Percentiles rank a stretch among this genome's conserved stretches.
Evolutionary conservation across 345 rosid species (phyloP).

Genomic region (Carallia brachiata): DNA sequence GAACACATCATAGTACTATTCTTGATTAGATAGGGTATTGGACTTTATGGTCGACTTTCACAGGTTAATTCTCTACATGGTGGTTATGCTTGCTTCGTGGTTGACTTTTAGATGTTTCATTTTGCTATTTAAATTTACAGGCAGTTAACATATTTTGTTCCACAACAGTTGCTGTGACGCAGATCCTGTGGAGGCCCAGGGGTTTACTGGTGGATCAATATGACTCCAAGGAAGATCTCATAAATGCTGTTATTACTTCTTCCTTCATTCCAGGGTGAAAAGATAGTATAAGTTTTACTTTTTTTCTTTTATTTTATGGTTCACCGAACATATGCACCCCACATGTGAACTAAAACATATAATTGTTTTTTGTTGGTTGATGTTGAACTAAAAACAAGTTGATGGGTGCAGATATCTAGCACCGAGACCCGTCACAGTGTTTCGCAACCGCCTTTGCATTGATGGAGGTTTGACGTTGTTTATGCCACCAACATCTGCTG

Average conservation of each 20-base stretch:
- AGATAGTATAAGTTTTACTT: constrained; percentile 6
- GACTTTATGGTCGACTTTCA: not conserved
- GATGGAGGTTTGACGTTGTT: constrained; percentile 96
- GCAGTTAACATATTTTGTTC: constrained; percentile 16
- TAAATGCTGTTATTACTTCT: constrained; percentile 83
- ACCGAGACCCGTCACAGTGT: constrained; percentile 85
- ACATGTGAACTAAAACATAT: not conserved
- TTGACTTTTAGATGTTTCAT: constrained; percentile 9
- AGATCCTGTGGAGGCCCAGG: constrained; percentile 85
- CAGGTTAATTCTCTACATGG: not conserved
- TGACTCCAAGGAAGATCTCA: constrained; percentile 87
- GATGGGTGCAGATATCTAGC: constrained; percentile 73
- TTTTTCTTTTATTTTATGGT: not conserved
- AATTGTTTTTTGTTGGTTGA: not conserved
- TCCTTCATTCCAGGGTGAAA: constrained; percentile 88
- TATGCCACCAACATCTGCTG: constrained; percentile 95
- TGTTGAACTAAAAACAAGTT: constrained; percentile 17
- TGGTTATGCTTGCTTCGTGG: not conserved
- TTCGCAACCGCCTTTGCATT: constrained; percentile 76
- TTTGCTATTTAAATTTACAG: not conserved
- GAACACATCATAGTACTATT: too few species aligned
- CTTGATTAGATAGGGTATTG: too few species aligned
- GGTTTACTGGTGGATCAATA: constrained; percentile 93
- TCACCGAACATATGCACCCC: not conserved
- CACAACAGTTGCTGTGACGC: constrained; percentile 88